A percentile compares a stretch with the other conserved stretches of the same genome.
These are phyloP conservation scores for Nigrograna mackinnonii DNA, from an alignment of 2,329 filamentous ascomycete genomes.

Conservation along the genomic window DNA sequence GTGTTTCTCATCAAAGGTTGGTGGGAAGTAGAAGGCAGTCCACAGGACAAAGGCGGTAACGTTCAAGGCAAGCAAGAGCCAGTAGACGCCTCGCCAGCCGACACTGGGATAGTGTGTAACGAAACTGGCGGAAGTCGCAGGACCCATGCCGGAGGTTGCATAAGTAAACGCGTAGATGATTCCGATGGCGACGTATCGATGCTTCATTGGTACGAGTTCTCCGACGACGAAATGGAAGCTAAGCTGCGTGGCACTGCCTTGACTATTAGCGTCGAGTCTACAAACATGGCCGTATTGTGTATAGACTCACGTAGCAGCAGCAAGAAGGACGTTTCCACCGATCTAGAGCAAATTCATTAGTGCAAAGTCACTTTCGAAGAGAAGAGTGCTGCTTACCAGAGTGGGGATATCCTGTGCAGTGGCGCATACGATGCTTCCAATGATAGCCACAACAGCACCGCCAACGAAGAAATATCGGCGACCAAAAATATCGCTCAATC, in stretches of 20 bases:
- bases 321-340: conserved; percentile 1
- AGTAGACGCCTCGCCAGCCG: conserved; percentile 24
- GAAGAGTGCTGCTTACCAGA: background rate
- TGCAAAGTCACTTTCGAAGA: too few relatives aligned
- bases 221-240: conserved; percentile 20
- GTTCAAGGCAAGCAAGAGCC: conserved; percentile 21
- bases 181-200: conserved; percentile 18
- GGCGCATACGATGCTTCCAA: conserved; percentile 8
- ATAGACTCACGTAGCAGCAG: background rate
- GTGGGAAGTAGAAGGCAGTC: conserved; percentile 23
- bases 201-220: conserved; percentile 26
- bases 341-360: too few relatives aligned
- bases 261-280: background rate
- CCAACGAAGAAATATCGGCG: conserved; percentile 29
- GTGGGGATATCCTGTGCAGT: conserved; percentile 4
- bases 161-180: conserved; percentile 17
- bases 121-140: conserved; percentile 16
- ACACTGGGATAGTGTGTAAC: conserved; percentile 15
- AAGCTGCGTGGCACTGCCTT: conserved; percentile 16
- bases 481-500: conserved; percentile 31
- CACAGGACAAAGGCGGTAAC: conserved; percentile 15
- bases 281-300: background rate
- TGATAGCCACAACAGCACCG: conserved; percentile 21
- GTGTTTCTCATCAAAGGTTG: conserved; percentile 22
- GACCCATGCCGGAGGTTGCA: conserved; percentile 16